These are phyloP conservation scores for Amoebophrya sp. DNA, from an alignment of 169 alveolate species.

Conservation along the genomic window DNA sequence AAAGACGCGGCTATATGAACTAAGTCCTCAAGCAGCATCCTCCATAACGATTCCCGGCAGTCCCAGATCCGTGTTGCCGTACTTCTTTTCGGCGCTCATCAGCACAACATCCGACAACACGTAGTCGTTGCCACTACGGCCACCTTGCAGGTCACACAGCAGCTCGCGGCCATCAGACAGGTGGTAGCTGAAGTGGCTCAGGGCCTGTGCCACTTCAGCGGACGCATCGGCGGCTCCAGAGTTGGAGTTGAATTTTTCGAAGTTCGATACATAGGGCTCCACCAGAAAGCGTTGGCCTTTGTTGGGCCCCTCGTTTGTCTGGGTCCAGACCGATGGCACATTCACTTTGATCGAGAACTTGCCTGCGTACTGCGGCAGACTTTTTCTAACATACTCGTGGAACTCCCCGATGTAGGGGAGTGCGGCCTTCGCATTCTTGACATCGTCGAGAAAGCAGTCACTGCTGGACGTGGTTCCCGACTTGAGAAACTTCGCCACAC, in stretches of 20 bases:
- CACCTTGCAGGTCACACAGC: not conserved
- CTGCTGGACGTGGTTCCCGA: not conserved
- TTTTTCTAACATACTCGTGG: not conserved
- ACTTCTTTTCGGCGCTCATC: not conserved
- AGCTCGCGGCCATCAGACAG: not conserved
- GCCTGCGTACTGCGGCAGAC: not conserved
- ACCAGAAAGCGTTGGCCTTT: not conserved
- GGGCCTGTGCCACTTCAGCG: not conserved
- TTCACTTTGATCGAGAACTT: not conserved
- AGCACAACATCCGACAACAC: not conserved
- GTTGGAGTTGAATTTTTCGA: not conserved
- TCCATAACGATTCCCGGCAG: constrained; percentile 5
- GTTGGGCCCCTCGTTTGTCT: not conserved
- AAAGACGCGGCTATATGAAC: too few relatives aligned
- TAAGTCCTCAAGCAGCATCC: too few relatives aligned
- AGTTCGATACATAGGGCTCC: not conserved
- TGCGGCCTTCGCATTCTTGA: not conserved
- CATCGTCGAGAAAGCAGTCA: not conserved
- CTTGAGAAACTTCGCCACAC: not conserved
- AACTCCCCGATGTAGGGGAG: not conserved
- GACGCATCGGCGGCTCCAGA: not conserved
- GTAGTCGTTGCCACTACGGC: not conserved
- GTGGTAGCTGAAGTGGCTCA: not conserved
- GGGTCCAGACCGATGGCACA: not conserved
- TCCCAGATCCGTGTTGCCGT: not conserved